These are phyloP conservation scores for Strobilomyces echinocephalus DNA, from an alignment of 768 basidiomycete genomes.

Conservation along the genomic window DNA sequence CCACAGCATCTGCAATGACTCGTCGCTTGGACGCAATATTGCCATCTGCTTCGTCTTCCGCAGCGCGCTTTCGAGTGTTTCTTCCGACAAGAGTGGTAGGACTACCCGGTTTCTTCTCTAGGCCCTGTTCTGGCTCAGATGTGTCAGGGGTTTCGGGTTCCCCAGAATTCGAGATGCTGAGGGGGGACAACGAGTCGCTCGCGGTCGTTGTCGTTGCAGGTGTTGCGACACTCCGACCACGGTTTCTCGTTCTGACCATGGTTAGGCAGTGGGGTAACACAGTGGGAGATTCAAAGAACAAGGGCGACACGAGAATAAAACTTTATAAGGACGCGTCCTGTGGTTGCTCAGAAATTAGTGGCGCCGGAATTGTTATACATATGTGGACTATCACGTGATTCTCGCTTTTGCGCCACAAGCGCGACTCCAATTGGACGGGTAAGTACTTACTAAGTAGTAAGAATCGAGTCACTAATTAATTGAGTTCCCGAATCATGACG, in stretches of 20 bases:
- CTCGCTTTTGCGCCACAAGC: constrained; percentile 23
- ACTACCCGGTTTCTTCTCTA: background rate
- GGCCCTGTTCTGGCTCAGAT: constrained; percentile 34
- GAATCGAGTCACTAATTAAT: too few species aligned
- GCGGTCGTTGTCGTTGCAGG: constrained; percentile 29
- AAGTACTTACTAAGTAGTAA: too few species aligned
- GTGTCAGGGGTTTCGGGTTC: constrained; percentile 51
- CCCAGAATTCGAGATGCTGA: constrained; percentile 44
- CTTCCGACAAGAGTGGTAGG: constrained; percentile 2
- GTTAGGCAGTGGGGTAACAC: background rate
- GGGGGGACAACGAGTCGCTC: constrained; percentile 44
- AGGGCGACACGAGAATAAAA: constrained; percentile 18
- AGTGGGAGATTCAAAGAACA: background rate
- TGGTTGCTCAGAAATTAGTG: constrained; percentile 23
- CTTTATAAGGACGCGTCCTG: constrained; percentile 16
- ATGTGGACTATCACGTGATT: constrained; percentile 21
- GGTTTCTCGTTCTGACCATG: constrained; percentile 24
- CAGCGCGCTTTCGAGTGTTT: constrained; percentile 28
- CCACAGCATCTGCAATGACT: constrained; percentile 26
- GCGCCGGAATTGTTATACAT: constrained; percentile 10
- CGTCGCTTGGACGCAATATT: constrained; percentile 32
- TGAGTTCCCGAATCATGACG: too few species aligned
- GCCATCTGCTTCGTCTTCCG: constrained; percentile 31
- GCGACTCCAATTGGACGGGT: constrained; percentile 22
- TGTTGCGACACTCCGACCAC: constrained; percentile 13